Conservation (phyloP, 2,329 filamentous ascomycete species). For the Alternaria postmessia region DNA sequence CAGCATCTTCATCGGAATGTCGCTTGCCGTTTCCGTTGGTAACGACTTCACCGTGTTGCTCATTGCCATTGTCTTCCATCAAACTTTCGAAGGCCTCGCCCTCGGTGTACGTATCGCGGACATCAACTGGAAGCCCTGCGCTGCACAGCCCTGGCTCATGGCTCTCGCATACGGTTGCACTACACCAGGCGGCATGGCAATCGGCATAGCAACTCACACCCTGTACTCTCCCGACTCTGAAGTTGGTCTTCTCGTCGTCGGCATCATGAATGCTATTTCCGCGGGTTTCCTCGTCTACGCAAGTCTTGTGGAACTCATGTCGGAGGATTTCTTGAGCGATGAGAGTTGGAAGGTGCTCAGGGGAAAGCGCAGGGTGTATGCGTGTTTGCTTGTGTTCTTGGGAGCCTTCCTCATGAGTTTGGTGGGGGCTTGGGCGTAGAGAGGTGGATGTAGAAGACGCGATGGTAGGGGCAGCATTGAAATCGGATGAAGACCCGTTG, state of each 20-base stretch:
- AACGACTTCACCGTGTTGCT: conserved; percentile 66
- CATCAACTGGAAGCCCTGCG: conserved; percentile 60
- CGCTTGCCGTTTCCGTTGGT: conserved; percentile 63
- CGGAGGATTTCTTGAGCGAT: conserved; percentile 82
- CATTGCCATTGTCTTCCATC: conserved; percentile 69
- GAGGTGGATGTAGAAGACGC: not conserved
- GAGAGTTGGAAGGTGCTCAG: conserved; percentile 74
- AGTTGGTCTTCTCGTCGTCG: conserved; percentile 80
- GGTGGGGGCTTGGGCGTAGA: conserved; percentile 74
- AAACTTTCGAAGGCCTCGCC: conserved; percentile 88
- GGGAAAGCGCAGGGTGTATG: conserved; percentile 68
- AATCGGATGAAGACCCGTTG: too few species aligned
- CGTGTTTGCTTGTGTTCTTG: conserved; percentile 69
- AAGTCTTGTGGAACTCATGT: conserved; percentile 81
- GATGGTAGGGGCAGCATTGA: not conserved
- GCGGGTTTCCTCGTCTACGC: conserved; percentile 83
- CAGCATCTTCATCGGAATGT: conserved; percentile 69
- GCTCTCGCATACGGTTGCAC: conserved; percentile 74
- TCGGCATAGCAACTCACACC: conserved; percentile 78
- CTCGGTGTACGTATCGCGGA: conserved; percentile 85
- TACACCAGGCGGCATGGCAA: conserved; percentile 83
- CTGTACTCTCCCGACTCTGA: conserved; percentile 82
- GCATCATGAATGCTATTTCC: conserved; percentile 86
- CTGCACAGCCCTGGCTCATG: conserved; percentile 70
- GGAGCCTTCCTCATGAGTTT: conserved; percentile 75